Percentiles rank a stretch among this genome's conserved stretches.
Evolutionary conservation across 139 green algal genomes (phyloP).

Genomic region (Picochlorum sp.): DNA sequence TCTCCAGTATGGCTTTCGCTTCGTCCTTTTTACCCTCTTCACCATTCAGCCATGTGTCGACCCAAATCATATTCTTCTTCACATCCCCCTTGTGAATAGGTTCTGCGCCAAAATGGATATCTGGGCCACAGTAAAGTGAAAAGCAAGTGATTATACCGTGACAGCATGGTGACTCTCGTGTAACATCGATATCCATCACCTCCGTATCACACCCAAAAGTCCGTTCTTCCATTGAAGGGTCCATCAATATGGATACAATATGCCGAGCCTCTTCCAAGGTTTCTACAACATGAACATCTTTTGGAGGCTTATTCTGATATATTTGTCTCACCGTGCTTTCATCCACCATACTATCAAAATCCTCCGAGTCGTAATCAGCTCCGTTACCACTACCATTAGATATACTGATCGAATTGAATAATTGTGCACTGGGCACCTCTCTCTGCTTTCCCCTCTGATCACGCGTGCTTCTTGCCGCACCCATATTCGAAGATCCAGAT

Average conservation of each 20-base stretch:
- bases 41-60: slow-evolving; percentile 59
- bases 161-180: slow-evolving; percentile 71
- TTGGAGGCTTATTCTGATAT: slow-evolving; percentile 19
- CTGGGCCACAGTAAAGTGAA: slow-evolving; percentile 68
- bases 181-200: slow-evolving; percentile 82
- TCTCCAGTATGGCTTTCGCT: slow-evolving; percentile 39
- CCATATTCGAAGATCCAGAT: too few species aligned
- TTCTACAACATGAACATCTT: slow-evolving; percentile 29
- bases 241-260: slow-evolving; percentile 5
- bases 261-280: slow-evolving; percentile 8
- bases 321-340: slow-evolving; percentile 1
- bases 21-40: slow-evolving; percentile 19
- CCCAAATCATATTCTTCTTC: slow-evolving; percentile 51
- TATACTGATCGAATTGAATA: too few species aligned
- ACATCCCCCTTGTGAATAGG: neutral
- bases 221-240: neutral
- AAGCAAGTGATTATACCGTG: slow-evolving; percentile 87
- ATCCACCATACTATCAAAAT: neutral
- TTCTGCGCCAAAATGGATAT: slow-evolving; percentile 49
- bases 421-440: too few species aligned
- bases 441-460: too few species aligned
- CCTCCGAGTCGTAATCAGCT: neutral
- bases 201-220: slow-evolving; percentile 86
- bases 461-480: too few species aligned
- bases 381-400: too few species aligned